phyloP scores from a whole-genome alignment of 106 monocot genomes.

The Triglochin maritima region DNA sequence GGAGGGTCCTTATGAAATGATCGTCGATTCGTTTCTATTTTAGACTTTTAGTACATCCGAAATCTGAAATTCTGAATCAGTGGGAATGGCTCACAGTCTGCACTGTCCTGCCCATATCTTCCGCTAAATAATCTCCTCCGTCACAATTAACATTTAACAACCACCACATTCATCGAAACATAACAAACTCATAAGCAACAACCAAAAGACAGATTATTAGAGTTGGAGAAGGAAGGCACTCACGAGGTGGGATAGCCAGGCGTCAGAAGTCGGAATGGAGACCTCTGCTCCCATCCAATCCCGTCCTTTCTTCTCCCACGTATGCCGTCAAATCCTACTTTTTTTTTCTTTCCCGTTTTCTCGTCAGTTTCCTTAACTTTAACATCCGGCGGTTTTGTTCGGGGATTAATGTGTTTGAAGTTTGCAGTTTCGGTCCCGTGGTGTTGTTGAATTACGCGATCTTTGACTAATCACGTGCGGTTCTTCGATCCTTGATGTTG shows the following conservation, averaged over 20 bases:
- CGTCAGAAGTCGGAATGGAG: conserved; percentile 10
- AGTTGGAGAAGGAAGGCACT: not conserved
- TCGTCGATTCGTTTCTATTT: no score
- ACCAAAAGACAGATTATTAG: no score
- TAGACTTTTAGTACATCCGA: no score
- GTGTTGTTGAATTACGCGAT: not conserved
- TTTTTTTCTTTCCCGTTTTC: not conserved
- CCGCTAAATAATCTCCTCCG: no score
- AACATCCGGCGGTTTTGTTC: conserved; percentile 1
- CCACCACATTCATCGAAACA: no score
- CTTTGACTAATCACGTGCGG: not conserved
- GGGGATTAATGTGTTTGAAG: not conserved
- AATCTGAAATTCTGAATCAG: no score
- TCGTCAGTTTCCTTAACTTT: not conserved
- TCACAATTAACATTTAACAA: no score
- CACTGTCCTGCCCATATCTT: no score
- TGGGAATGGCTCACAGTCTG: no score
- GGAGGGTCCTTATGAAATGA: no score
- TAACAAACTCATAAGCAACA: no score
- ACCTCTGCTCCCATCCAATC: conserved; percentile 5
- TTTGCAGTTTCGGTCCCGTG: not conserved
- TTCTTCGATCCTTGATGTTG: not conserved
- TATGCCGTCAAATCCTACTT: not conserved
- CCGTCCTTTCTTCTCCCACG: not conserved
- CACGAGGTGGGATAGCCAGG: conserved; percentile 6